These are phyloP conservation scores for Mucor mucedo DNA, from an alignment of 371 early-diverging fungal species.

Conservation along the genomic window DNA sequence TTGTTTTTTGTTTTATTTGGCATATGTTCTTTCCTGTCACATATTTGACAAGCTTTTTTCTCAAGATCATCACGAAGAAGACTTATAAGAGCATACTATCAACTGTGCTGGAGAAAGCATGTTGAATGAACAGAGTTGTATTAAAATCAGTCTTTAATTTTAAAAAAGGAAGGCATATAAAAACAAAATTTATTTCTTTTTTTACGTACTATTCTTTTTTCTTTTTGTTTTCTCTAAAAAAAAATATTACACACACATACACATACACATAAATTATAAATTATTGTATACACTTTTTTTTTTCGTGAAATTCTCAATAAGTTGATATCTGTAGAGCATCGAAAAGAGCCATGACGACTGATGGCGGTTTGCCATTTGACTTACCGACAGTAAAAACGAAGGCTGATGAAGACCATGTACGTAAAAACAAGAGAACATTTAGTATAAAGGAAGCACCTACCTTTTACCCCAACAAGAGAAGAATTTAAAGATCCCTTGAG, in stretches of 20 bases:
- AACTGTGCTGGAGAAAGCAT: too few relatives aligned
- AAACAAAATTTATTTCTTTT: conserved; percentile 2
- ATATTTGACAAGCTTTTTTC: too few relatives aligned
- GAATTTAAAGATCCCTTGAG: conserved; percentile 86
- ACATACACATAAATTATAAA: too few relatives aligned
- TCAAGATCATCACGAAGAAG: too few relatives aligned
- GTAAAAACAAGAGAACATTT: conserved; percentile 46
- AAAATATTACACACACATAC: not conserved
- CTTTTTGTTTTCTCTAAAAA: not conserved
- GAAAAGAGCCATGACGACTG: conserved; percentile 9
- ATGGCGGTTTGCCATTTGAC: conserved; percentile 17
- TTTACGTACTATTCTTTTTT: conserved; percentile 3
- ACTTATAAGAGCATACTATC: too few relatives aligned
- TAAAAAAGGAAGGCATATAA: not conserved
- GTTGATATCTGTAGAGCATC: conserved; percentile 13
- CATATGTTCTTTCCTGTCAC: too few relatives aligned
- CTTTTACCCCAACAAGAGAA: conserved; percentile 80
- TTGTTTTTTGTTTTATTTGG: too few relatives aligned
- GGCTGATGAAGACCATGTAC: conserved; percentile 1
- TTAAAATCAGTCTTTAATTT: not conserved
- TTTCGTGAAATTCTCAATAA: not conserved
- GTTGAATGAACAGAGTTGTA: too few relatives aligned
- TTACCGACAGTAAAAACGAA: conserved; percentile 17
- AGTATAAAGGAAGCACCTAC: conserved; percentile 77
- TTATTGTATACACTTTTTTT: not conserved